phyloP scores from a whole-genome alignment of 164 flowering plant genomes.

The Taxillus chinensis region DNA sequence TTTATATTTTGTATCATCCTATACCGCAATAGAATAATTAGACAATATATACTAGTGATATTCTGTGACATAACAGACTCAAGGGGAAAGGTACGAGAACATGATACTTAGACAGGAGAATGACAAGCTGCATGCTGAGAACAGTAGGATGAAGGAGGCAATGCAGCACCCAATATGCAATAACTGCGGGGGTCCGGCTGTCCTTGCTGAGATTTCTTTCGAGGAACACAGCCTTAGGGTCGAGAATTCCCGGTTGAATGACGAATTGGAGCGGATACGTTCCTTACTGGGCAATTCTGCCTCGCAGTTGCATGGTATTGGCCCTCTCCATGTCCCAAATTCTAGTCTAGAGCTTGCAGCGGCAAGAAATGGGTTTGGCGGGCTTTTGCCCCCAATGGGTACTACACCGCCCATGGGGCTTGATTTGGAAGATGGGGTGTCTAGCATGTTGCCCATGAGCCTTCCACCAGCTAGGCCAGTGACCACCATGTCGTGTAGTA shows the following conservation, averaged over 20 bases:
- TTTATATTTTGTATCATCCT: background rate
- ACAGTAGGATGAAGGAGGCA: conserved; percentile 32
- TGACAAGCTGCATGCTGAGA: conserved; percentile 43
- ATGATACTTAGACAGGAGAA: conserved; percentile 42
- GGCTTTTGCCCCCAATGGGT: conserved; percentile 7
- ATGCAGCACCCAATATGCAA: conserved; percentile 36
- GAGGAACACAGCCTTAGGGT: conserved; percentile 43
- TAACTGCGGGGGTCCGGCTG: conserved; percentile 43
- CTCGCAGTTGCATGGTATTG: conserved; percentile 11
- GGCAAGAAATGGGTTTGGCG: conserved; percentile 22
- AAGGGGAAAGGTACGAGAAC: conserved; percentile 51
- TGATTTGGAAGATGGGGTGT: conserved; percentile 20
- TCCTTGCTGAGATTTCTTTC: conserved; percentile 24
- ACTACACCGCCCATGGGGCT: conserved; percentile 19
- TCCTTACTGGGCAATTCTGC: conserved; percentile 24
- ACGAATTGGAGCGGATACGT: conserved; percentile 33
- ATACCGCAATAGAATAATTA: too few species aligned
- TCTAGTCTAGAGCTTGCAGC: conserved; percentile 27
- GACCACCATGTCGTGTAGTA: background rate
- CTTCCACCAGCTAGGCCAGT: conserved; percentile 6
- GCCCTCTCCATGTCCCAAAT: conserved; percentile 9
- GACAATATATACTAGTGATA: too few species aligned
- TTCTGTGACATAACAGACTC: conserved; percentile 24
- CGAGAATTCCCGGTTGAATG: conserved; percentile 43
- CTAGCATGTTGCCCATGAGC: conserved; percentile 3